Conservation (phyloP, 1,284 basidiomycete genomes). For the Takashimella tepidaria region DNA sequence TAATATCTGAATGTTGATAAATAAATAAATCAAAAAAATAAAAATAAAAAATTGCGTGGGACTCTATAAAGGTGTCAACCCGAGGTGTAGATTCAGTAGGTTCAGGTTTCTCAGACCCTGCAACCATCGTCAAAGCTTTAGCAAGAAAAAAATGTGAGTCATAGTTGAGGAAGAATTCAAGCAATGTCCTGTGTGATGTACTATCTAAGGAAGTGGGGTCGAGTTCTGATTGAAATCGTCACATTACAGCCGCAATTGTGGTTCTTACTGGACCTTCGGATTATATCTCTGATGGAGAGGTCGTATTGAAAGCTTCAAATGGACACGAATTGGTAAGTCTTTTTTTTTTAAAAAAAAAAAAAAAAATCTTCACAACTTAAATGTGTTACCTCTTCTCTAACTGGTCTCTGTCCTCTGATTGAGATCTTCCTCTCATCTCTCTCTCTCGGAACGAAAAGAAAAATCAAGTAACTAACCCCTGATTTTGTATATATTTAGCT, state of each 20-base stretch:
- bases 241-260: conserved; percentile 67
- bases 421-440: no score
- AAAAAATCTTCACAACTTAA: background rate
- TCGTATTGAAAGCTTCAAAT: conserved; percentile 65
- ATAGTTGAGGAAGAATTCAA: background rate
- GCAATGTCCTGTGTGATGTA: background rate
- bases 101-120: conserved; percentile 68
- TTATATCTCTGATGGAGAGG: conserved; percentile 77
- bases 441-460: no score
- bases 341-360: no score
- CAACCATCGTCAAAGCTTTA: conserved; percentile 61
- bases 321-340: conserved; percentile 58
- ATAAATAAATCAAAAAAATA: background rate
- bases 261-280: conserved; percentile 78
- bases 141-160: conserved; percentile 69
- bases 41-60: no score
- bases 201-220: no score
- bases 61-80: conserved; percentile 66
- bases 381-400: background rate
- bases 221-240: no score
- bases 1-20: no score
- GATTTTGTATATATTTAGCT: conserved; percentile 47
- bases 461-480: background rate
- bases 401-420: background rate
- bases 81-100: conserved; percentile 86